These are phyloP conservation scores for Inosperma sp. DNA, from an alignment of 768 basidiomycete genomes.

Conservation along the genomic window DNA sequence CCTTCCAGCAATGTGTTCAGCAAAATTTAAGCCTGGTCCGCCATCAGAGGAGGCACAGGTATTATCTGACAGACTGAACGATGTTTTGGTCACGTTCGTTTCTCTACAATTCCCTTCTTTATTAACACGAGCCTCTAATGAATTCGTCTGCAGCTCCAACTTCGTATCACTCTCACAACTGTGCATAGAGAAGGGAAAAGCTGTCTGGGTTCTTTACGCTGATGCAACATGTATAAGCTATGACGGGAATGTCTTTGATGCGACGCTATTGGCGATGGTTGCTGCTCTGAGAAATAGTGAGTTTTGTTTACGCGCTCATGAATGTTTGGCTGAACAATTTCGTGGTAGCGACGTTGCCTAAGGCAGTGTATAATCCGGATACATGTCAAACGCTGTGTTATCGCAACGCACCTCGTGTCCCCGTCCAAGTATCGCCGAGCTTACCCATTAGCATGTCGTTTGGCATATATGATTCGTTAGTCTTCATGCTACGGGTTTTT, in stretches of 20 bases:
- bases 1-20: slow-evolving; percentile 87
- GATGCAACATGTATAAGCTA: slow-evolving; percentile 96
- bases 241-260: slow-evolving; percentile 94
- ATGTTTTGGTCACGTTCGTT: slow-evolving; percentile 66
- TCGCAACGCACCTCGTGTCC: slow-evolving; percentile 36
- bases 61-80: slow-evolving; percentile 76
- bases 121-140: neutral
- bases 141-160: slow-evolving; percentile 46
- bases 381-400: slow-evolving; percentile 60
- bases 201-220: slow-evolving; percentile 92
- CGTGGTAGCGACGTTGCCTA: slow-evolving; percentile 59
- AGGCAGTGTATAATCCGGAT: slow-evolving; percentile 67
- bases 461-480: slow-evolving; percentile 41
- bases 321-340: neutral
- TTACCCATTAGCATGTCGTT: slow-evolving; percentile 57
- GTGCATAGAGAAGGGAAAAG: slow-evolving; percentile 74
- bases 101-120: neutral
- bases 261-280: slow-evolving; percentile 81
- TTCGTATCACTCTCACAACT: slow-evolving; percentile 63
- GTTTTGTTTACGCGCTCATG: neutral
- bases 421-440: slow-evolving; percentile 40
- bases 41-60: slow-evolving; percentile 93
- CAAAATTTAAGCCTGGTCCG: slow-evolving; percentile 92
- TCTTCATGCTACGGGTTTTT: neutral
- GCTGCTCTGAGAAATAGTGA: slow-evolving; percentile 81